These are phyloP conservation scores for Pleurotus tuber-regium DNA, from an alignment of 768 basidiomycete genomes.

Conservation along the genomic window DNA sequence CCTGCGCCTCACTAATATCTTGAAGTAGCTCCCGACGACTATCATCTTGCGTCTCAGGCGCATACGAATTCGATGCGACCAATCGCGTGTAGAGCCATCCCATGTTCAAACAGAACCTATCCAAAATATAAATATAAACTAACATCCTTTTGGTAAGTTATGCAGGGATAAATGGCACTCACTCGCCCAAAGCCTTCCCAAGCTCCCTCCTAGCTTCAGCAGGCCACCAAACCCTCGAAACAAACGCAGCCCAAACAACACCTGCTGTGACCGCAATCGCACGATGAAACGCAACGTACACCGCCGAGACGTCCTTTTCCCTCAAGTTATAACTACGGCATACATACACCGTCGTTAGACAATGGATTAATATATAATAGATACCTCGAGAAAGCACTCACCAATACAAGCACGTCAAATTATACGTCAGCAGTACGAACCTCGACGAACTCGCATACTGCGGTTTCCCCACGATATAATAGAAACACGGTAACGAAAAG, in stretches of 20 bases:
- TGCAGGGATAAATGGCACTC: neutral
- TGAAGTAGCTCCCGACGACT: constrained; percentile 16
- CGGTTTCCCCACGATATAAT: constrained; percentile 79
- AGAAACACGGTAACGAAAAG: constrained; percentile 93
- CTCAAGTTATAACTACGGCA: constrained; percentile 74
- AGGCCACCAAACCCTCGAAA: constrained; percentile 95
- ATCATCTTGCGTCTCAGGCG: constrained; percentile 40
- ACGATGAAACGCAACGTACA: constrained; percentile 73
- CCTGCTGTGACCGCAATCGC: constrained; percentile 80
- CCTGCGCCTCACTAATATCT: constrained; percentile 19
- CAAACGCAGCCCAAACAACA: constrained; percentile 84
- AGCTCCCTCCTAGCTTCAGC: constrained; percentile 89
- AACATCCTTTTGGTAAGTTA: neutral
- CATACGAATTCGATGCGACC: constrained; percentile 82
- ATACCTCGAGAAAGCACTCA: constrained; percentile 27
- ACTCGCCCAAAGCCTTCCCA: constrained; percentile 86
- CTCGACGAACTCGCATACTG: constrained; percentile 72
- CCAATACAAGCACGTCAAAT: constrained; percentile 78
- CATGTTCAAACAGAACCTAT: constrained; percentile 87
- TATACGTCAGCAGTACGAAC: constrained; percentile 86
- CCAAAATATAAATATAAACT: neutral
- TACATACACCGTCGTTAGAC: neutral
- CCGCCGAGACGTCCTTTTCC: constrained; percentile 54
- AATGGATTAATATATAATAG: neutral
- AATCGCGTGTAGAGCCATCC: constrained; percentile 94